Conservation (phyloP, 306 rosid genomes). For the Ormosia emarginata region DNA sequence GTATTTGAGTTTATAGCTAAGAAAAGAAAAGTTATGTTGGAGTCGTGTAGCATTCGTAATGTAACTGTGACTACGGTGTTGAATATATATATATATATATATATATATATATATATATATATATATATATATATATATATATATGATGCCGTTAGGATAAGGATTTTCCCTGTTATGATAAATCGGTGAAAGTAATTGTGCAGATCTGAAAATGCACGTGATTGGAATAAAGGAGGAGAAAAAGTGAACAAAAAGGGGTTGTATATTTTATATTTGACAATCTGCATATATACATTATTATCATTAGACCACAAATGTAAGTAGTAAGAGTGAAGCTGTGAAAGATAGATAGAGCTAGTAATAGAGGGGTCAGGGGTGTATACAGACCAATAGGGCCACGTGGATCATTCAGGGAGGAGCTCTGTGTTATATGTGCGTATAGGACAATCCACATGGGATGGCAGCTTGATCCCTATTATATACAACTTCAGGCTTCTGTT, state of each 20-base stretch:
- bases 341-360: no score
- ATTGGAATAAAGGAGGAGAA: slow-evolving; percentile 12
- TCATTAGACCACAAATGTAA: neutral
- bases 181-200: neutral
- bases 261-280: neutral
- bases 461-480: no score
- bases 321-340: slow-evolving; percentile 24
- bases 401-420: no score
- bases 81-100: no score
- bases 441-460: no score
- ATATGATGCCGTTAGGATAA: neutral
- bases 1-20: neutral
- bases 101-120: no score
- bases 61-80: slow-evolving; percentile 11
- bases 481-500: no score
- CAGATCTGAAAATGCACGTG: slow-evolving; percentile 54
- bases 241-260: neutral
- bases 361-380: no score
- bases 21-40: slow-evolving; percentile 9
- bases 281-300: neutral
- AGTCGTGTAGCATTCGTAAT: neutral
- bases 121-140: neutral
- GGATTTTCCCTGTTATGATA: no score
- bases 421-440: no score
- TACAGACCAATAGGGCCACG: no score